Evolutionary conservation across 2,329 filamentous ascomycete genomes (phyloP).

Genomic region (Fusarium albosuccineum): DNA sequence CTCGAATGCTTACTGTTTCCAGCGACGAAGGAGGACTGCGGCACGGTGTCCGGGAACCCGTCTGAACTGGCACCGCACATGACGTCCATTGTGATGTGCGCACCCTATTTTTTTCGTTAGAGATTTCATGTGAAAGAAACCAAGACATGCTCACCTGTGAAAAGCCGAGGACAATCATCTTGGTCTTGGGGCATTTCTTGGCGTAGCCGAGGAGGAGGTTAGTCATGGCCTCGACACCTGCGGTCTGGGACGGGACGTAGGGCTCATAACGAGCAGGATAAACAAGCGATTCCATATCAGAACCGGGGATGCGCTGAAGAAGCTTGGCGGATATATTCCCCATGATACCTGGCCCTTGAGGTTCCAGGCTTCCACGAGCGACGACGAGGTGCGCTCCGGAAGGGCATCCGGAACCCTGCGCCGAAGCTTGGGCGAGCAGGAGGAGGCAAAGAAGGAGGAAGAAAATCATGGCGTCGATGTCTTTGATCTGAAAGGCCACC

Average conservation of each 20-base stretch:
- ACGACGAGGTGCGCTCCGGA: conserved; percentile 39
- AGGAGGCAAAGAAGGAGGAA: conserved; percentile 13
- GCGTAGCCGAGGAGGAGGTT: conserved; percentile 23
- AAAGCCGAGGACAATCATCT: conserved; percentile 39
- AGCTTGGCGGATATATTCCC: conserved; percentile 26
- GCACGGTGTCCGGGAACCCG: conserved; percentile 8
- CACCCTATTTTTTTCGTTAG: conserved; percentile 17
- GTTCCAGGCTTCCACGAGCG: conserved; percentile 36
- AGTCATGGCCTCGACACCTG: conserved; percentile 27
- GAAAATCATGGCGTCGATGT: conserved; percentile 16
- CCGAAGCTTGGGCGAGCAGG: conserved; percentile 11
- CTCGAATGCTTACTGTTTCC: conserved; percentile 10
- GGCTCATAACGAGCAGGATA: conserved; percentile 38
- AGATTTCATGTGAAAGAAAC: accelerated
- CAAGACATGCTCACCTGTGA: conserved; percentile 10
- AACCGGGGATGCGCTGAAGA: conserved; percentile 18
- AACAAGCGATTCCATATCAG: conserved; percentile 35
- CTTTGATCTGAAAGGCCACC: neutral
- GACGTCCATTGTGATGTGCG: conserved; percentile 23
- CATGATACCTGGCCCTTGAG: conserved; percentile 36
- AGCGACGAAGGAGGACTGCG: neutral
- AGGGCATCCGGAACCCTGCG: conserved; percentile 16
- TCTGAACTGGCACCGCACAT: conserved; percentile 31
- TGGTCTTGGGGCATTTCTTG: conserved; percentile 29
- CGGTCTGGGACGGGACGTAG: conserved; percentile 37